These are phyloP conservation scores for Neurospora crassa DNA, from an alignment of 2,329 filamentous ascomycete species.

Conservation along the genomic window DNA sequence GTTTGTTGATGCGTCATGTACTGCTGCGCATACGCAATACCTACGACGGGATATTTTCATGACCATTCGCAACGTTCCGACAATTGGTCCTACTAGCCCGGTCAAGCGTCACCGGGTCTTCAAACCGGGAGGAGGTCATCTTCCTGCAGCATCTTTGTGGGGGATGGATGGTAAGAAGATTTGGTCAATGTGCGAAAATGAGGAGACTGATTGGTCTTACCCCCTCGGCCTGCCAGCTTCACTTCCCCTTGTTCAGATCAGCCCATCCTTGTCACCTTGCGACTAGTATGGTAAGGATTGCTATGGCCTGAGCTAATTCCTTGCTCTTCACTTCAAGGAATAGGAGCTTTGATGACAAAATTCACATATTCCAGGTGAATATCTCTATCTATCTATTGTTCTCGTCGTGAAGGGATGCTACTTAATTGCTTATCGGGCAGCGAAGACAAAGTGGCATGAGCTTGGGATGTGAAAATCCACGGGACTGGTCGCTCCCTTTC, in stretches of 20 bases:
- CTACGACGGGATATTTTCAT: background rate
- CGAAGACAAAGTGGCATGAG: background rate
- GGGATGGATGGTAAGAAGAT: background rate
- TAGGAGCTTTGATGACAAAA: background rate
- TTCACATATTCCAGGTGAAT: background rate
- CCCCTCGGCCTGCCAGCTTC: background rate
- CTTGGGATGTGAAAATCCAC: background rate
- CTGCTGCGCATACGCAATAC: background rate
- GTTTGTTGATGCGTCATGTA: background rate
- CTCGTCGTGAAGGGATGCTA: background rate
- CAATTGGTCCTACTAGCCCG: background rate
- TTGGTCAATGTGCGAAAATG: background rate
- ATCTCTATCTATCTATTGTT: background rate
- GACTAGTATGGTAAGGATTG: background rate
- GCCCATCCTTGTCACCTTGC: background rate
- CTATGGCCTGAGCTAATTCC: background rate
- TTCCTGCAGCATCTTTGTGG: background rate
- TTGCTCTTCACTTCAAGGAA: background rate
- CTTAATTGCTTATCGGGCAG: background rate
- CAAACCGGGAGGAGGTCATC: background rate
- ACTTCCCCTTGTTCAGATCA: background rate
- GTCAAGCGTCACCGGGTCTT: background rate
- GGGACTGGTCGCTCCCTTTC: background rate
- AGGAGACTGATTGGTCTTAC: background rate
- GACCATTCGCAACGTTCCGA: background rate